Evolutionary conservation across 345 rosid genomes (phyloP).

Genomic region (Citrus sp.): DNA sequence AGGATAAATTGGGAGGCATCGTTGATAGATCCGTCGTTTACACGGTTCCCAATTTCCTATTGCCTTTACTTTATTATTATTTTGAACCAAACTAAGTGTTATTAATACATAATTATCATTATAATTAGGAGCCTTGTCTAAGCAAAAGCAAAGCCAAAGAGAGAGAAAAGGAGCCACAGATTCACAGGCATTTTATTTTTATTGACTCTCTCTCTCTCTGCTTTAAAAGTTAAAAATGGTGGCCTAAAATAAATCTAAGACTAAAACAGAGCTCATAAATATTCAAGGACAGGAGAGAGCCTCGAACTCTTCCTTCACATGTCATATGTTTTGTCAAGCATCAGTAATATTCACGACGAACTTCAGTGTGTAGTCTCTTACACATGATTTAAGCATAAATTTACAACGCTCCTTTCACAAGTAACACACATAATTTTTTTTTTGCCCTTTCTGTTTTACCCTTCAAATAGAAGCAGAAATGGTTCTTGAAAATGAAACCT

Average conservation of each 20-base stretch:
- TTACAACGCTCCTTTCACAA: conserved; percentile 15
- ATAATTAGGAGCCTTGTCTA: conserved; percentile 20
- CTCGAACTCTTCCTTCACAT: conserved; percentile 8
- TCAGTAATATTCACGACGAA: conserved; percentile 11
- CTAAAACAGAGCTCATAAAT: conserved; percentile 11
- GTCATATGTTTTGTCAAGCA: conserved; percentile 41
- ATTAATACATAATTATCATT: neutral
- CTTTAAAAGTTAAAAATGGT: neutral
- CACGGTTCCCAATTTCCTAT: conserved; percentile 51
- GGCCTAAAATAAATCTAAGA: neutral
- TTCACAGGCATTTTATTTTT: conserved; percentile 17
- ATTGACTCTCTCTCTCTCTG: neutral
- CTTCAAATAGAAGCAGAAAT: conserved; percentile 25
- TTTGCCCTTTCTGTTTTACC: conserved; percentile 1
- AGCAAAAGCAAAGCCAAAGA: conserved; percentile 25
- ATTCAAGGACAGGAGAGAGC: conserved; percentile 19
- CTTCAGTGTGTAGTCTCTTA: conserved; percentile 15
- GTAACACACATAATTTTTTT: neutral
- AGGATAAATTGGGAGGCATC: conserved; percentile 15
- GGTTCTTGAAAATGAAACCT: conserved; percentile 30
- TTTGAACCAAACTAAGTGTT: conserved; percentile 10
- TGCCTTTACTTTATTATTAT: conserved; percentile 2
- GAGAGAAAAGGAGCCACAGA: conserved; percentile 19
- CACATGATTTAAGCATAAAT: conserved; percentile 8
- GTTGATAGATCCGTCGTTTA: conserved; percentile 40